phyloP scores from a whole-genome alignment of 192 early-diverging fungal genomes.

The Dimargaris cristalligena region DNA sequence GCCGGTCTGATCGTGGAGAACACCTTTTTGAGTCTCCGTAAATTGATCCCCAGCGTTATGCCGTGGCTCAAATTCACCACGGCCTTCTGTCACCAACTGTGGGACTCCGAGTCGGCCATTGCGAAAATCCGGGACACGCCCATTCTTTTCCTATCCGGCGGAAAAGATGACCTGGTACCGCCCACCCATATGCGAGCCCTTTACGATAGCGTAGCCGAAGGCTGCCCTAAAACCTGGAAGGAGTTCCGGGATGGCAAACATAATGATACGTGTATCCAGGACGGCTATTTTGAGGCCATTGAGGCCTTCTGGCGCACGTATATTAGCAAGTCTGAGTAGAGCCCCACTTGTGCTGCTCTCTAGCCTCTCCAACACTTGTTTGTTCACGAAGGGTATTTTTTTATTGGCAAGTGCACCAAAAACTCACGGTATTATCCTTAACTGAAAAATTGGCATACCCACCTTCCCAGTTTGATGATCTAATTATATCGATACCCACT shows the following conservation, averaged over 20 bases:
- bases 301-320: conserved; percentile 21
- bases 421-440: background rate
- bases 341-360: background rate
- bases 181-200: conserved; percentile 71
- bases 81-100: conserved; percentile 77
- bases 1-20: conserved; percentile 82
- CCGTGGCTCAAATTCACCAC: conserved; percentile 53
- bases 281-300: conserved; percentile 69
- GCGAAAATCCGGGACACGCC: conserved; percentile 44
- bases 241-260: conserved; percentile 73
- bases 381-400: background rate
- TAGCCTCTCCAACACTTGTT: background rate
- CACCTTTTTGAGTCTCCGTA: conserved; percentile 77
- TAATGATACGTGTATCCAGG: conserved; percentile 80
- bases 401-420: background rate
- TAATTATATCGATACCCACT: background rate
- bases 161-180: conserved; percentile 76
- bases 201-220: conserved; percentile 39
- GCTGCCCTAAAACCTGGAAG: conserved; percentile 23
- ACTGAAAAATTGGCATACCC: background rate
- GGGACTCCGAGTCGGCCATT: conserved; percentile 66
- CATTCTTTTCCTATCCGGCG: conserved; percentile 65
- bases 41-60: conserved; percentile 71
- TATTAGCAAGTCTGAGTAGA: background rate
- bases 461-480: background rate